Evolutionary conservation across 2,329 filamentous ascomycete genomes (phyloP).

Genomic region (Pseudogymnoascus sp.): DNA sequence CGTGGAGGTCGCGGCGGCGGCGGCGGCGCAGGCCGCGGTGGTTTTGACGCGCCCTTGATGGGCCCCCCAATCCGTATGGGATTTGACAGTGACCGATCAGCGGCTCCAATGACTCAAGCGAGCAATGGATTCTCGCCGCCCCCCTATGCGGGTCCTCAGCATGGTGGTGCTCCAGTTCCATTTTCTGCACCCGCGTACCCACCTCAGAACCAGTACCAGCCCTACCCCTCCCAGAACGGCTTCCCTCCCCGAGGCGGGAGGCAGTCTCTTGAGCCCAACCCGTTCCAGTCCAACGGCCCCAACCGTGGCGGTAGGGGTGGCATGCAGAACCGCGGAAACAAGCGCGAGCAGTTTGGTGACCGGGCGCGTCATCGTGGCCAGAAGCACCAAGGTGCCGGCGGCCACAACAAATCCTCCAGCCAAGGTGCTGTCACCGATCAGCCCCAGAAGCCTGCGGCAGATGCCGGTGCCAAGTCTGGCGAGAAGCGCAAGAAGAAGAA

Average conservation of each 20-base stretch:
- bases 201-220: constrained; percentile 27
- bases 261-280: constrained; percentile 27
- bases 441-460: constrained; percentile 43
- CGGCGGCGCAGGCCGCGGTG: constrained; percentile 35
- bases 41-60: constrained; percentile 37
- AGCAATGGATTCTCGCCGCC: constrained; percentile 33
- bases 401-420: constrained; percentile 17
- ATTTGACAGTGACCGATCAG: constrained; percentile 40
- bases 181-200: constrained; percentile 17
- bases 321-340: constrained; percentile 27
- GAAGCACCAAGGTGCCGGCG: constrained; percentile 14
- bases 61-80: constrained; percentile 47
- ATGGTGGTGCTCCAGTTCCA: constrained; percentile 18
- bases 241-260: constrained; percentile 27
- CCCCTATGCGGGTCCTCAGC: constrained; percentile 28
- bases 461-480: constrained; percentile 31
- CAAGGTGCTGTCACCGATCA: constrained; percentile 25
- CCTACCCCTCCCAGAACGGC: constrained; percentile 30
- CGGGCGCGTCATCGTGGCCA: constrained; percentile 22
- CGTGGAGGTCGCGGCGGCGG: constrained; percentile 28
- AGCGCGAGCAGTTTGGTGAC: constrained; percentile 31
- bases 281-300: constrained; percentile 29
- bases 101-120: constrained; percentile 33
- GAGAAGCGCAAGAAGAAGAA: constrained; percentile 48
- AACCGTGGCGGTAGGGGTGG: constrained; percentile 33